Conservation (phyloP, 2,329 filamentous ascomycete genomes). For the Plenodomus tracheiphilus region DNA sequence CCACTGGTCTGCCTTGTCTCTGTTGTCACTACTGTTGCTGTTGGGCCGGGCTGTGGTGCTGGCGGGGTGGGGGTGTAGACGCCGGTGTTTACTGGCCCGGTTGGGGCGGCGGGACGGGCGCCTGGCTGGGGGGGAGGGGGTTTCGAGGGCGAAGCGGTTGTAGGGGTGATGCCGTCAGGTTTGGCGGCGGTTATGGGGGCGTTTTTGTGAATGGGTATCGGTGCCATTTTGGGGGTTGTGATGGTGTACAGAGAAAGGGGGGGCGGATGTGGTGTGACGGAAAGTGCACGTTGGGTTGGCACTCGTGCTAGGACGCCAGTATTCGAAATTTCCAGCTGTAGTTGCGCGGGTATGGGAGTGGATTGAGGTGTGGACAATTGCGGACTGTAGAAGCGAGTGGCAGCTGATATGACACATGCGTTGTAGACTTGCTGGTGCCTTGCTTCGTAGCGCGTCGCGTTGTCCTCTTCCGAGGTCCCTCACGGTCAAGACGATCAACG, state of each 20-base stretch:
- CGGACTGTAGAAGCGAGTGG: no score
- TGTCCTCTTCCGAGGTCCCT: conserved; percentile 23
- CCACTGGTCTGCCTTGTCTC: conserved; percentile 30
- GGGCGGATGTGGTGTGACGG: background rate
- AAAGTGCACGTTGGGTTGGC: no score
- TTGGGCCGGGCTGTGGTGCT: conserved; percentile 37
- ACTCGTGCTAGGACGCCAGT: no score
- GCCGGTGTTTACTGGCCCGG: conserved; percentile 16
- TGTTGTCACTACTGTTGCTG: conserved; percentile 35
- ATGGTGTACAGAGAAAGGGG: background rate
- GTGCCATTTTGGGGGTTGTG: conserved; percentile 46
- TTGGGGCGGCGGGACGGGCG: conserved; percentile 36
- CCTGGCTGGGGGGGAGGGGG: conserved; percentile 47
- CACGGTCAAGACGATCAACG: conserved; percentile 15
- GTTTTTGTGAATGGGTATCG: conserved; percentile 52
- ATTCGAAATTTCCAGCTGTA: no score
- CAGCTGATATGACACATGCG: no score
- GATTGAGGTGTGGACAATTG: no score
- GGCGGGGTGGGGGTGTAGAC: conserved; percentile 35
- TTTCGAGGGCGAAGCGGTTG: conserved; percentile 38
- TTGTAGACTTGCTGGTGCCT: conserved; percentile 27
- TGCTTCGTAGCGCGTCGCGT: conserved; percentile 9
- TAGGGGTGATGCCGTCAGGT: conserved; percentile 40
- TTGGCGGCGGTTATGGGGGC: conserved; percentile 44
- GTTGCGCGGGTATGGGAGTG: no score